Evolutionary conservation across 495 filamentous ascomycete species (phyloP).

Genomic region (Polyplosphaeria fusca): DNA sequence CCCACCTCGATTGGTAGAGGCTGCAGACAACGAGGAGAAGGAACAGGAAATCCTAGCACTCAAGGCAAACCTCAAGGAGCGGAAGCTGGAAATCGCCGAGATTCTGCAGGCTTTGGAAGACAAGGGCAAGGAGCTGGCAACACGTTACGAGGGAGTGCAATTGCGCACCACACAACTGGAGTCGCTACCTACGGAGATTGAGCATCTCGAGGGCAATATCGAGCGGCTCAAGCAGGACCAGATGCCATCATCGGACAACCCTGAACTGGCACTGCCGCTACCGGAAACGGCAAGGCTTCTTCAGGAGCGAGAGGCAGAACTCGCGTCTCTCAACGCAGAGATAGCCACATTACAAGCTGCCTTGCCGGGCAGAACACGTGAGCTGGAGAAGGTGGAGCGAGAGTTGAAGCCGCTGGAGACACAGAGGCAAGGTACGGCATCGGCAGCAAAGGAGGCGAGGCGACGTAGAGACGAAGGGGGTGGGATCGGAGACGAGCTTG

Average conservation of each 20-base stretch:
- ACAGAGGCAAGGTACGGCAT: slow-evolving; percentile 62
- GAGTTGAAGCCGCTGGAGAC: slow-evolving; percentile 70
- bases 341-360: slow-evolving; percentile 61
- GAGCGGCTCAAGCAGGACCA: slow-evolving; percentile 50
- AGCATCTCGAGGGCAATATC: slow-evolving; percentile 59
- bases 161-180: slow-evolving; percentile 58
- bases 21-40: slow-evolving; percentile 76
- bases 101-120: slow-evolving; percentile 70
- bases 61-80: slow-evolving; percentile 71
- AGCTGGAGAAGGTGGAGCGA: slow-evolving; percentile 66
- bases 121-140: slow-evolving; percentile 58
- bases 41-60: slow-evolving; percentile 66
- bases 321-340: slow-evolving; percentile 64
- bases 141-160: slow-evolving; percentile 59
- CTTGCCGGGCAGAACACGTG: slow-evolving; percentile 68
- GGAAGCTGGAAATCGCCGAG: slow-evolving; percentile 74
- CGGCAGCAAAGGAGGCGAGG: slow-evolving; percentile 74
- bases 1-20: slow-evolving; percentile 76
- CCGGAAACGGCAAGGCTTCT: slow-evolving; percentile 57
- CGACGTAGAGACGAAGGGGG: slow-evolving; percentile 66
- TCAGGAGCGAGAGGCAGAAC: slow-evolving; percentile 58
- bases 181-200: slow-evolving; percentile 61
- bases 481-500: slow-evolving; percentile 74
- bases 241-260: slow-evolving; percentile 41
- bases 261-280: slow-evolving; percentile 51